These are phyloP conservation scores for Digitaria exilis DNA, from an alignment of 202 grass and related monocot species.

Conservation along the genomic window DNA sequence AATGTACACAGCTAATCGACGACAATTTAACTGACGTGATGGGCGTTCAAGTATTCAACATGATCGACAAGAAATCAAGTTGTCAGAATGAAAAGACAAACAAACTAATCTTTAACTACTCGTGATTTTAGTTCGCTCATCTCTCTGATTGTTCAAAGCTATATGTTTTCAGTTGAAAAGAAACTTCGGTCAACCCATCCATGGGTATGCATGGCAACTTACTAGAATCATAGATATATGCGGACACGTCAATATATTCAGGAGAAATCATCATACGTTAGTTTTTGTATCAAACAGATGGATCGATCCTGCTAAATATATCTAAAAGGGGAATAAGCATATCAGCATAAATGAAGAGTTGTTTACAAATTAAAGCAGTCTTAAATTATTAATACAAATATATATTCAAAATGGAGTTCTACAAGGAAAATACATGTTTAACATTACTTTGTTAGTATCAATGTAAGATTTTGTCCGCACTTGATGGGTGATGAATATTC, in stretches of 20 bases:
- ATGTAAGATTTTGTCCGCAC: conserved; percentile 27
- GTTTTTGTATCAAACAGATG: background rate
- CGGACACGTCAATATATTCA: background rate
- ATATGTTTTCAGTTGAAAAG: background rate
- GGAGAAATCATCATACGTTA: background rate
- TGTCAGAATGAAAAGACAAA: conserved; percentile 16
- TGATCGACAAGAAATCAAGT: conserved; percentile 4
- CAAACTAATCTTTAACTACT: background rate
- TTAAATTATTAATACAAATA: conserved; percentile 24
- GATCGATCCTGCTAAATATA: background rate
- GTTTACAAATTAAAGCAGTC: background rate
- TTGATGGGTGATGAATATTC: conserved; percentile 18
- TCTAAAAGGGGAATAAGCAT: background rate
- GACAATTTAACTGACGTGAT: background rate
- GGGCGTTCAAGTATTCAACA: background rate
- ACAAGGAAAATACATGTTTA: background rate
- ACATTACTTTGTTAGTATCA: conserved; percentile 7
- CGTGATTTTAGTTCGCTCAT: background rate
- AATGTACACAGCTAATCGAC: background rate
- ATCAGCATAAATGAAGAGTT: conserved; percentile 7
- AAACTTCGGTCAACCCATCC: background rate
- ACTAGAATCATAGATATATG: background rate
- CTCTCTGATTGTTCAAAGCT: background rate
- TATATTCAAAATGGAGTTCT: conserved; percentile 20
- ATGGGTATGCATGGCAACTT: background rate